phyloP scores from a whole-genome alignment of 208 protist genomes.

The Chromosphaera perkinsii region DNA sequence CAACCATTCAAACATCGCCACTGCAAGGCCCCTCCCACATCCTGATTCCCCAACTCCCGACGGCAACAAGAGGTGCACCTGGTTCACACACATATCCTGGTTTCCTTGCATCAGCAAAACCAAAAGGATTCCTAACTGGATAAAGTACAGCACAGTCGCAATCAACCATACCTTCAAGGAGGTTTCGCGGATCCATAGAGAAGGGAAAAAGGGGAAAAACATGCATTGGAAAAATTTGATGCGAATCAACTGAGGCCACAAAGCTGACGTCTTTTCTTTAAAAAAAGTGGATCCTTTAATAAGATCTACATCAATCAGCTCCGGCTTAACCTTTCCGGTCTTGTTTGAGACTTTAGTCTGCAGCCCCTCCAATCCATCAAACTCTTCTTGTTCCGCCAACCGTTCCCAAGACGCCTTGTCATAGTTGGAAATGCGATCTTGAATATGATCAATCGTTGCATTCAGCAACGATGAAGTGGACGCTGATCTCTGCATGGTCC shows the following conservation, averaged over 20 bases:
- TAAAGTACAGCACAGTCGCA: neutral
- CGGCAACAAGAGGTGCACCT: neutral
- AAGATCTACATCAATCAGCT: constrained; percentile 20
- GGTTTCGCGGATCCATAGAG: neutral
- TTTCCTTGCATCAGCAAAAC: neutral
- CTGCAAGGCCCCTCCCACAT: neutral
- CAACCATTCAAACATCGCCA: neutral
- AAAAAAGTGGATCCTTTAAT: constrained; percentile 13
- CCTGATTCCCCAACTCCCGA: neutral
- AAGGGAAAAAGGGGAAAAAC: neutral
- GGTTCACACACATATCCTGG: neutral
- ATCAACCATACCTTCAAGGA: neutral
- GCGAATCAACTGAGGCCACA: neutral
- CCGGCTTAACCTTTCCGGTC: neutral
- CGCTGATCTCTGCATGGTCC: too few relatives aligned
- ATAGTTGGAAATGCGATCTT: constrained; percentile 5
- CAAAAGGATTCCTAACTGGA: neutral
- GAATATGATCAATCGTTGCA: neutral
- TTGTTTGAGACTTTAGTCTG: neutral
- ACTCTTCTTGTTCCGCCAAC: neutral
- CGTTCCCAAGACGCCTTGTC: constrained; percentile 13
- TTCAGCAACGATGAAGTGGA: too few relatives aligned
- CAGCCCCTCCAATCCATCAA: neutral
- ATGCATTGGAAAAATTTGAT: constrained; percentile 2
- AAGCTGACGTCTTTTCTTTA: constrained; percentile 2